A percentile compares a stretch with the other conserved stretches of the same genome.
Evolutionary conservation across 371 early-diverging fungal genomes (phyloP).

Genomic region (Mortierella sp.): DNA sequence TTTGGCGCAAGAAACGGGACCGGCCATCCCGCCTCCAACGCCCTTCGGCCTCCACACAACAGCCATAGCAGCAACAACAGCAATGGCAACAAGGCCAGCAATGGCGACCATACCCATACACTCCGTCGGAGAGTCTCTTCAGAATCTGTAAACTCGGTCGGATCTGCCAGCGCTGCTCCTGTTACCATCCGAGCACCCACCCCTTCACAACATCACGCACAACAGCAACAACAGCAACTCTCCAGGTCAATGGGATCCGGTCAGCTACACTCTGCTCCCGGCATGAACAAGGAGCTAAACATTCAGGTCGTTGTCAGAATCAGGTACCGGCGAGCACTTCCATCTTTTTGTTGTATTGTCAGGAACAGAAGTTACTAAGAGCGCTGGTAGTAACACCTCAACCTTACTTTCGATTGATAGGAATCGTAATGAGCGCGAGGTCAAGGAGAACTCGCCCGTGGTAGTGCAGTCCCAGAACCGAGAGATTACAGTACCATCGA

Average conservation of each 20-base stretch:
- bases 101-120: not conserved
- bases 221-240: constrained; percentile 8
- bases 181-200: not conserved
- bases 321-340: constrained; percentile 21
- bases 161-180: constrained; percentile 10
- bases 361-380: not conserved
- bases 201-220: not conserved
- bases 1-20: constrained; percentile 50
- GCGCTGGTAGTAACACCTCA: not conserved
- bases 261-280: constrained; percentile 11
- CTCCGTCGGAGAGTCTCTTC: constrained; percentile 29
- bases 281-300: constrained; percentile 49
- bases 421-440: constrained; percentile 40
- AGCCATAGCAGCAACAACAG: not conserved
- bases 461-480: constrained; percentile 45
- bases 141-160: constrained; percentile 40
- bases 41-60: constrained; percentile 11
- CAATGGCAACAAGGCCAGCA: not conserved
- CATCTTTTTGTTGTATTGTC: not conserved
- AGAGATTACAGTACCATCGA: constrained; percentile 51
- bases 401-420: not conserved
- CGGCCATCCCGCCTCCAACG: constrained; percentile 16
- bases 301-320: constrained; percentile 55
- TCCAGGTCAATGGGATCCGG: not conserved
- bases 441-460: constrained; percentile 45